Evolutionary conservation across 768 basidiomycete species (phyloP).

Genomic region (Serendipita vermifera): DNA sequence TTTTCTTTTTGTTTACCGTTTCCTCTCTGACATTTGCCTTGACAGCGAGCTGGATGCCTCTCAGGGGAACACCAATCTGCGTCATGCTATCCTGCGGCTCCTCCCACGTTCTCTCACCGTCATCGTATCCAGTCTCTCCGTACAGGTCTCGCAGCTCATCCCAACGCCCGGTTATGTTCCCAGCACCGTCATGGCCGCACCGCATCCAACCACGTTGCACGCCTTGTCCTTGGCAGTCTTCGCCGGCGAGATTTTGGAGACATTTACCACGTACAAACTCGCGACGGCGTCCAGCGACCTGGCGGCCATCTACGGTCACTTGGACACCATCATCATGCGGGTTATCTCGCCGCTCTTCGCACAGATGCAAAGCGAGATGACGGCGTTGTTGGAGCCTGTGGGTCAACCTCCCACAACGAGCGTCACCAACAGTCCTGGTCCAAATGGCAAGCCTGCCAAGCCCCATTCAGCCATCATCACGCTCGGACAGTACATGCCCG

Average conservation of each 20-base stretch:
- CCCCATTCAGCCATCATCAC: slow-evolving; percentile 47
- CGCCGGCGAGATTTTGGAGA: slow-evolving; percentile 58
- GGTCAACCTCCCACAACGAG: slow-evolving; percentile 34
- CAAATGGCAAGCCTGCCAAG: slow-evolving; percentile 12
- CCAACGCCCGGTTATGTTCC: slow-evolving; percentile 49
- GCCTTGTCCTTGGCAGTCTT: slow-evolving; percentile 56
- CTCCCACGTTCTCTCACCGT: slow-evolving; percentile 70
- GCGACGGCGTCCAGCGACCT: slow-evolving; percentile 38
- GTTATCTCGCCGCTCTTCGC: slow-evolving; percentile 51
- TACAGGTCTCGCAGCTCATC: slow-evolving; percentile 50
- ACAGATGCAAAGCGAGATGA: slow-evolving; percentile 47
- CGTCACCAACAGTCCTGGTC: slow-evolving; percentile 13
- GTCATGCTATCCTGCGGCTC: slow-evolving; percentile 55
- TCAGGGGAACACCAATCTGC: slow-evolving; percentile 47
- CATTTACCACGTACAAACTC: slow-evolving; percentile 52
- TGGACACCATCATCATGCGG: slow-evolving; percentile 53
- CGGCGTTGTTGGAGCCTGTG: slow-evolving; percentile 48
- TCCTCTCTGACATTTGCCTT: slow-evolving; percentile 16
- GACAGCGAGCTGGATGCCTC: slow-evolving; percentile 56
- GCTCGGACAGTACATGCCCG: slow-evolving; percentile 46
- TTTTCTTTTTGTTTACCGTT: slow-evolving; percentile 8
- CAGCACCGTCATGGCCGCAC: slow-evolving; percentile 38
- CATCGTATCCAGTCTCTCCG: slow-evolving; percentile 53
- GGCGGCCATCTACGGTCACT: slow-evolving; percentile 53
- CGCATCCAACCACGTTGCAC: slow-evolving; percentile 57